These are phyloP conservation scores for Phanerochaete sordida DNA, from an alignment of 768 basidiomycete genomes.

Conservation along the genomic window DNA sequence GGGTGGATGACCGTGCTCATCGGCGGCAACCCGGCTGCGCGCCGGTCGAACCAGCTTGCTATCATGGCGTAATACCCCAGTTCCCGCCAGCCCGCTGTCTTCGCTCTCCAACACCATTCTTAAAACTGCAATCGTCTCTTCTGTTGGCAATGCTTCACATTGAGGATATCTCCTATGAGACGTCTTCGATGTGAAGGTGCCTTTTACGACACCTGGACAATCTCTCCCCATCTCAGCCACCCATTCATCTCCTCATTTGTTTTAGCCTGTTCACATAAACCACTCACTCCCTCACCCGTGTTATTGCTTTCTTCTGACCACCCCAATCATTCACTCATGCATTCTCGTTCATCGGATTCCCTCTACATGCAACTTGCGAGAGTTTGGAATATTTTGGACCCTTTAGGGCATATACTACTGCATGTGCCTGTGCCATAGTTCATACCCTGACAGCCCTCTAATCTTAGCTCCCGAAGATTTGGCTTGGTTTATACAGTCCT, in stretches of 20 bases:
- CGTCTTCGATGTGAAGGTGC: neutral
- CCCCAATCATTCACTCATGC: neutral
- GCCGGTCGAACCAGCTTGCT: neutral
- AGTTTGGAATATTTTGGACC: neutral
- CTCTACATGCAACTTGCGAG: neutral
- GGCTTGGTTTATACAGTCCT: neutral
- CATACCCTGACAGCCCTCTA: neutral
- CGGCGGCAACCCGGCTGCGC: constrained; percentile 12
- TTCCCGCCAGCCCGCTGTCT: neutral
- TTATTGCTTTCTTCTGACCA: neutral
- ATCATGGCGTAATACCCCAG: neutral
- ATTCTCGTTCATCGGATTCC: neutral
- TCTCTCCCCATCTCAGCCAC: neutral
- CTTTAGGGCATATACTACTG: neutral
- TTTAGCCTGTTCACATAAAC: neutral
- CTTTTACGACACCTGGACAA: neutral
- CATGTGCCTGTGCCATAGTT: neutral
- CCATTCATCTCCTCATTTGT: neutral
- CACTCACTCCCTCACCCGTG: neutral
- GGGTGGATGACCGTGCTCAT: constrained; percentile 70
- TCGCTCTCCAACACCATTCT: neutral
- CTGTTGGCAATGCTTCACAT: too few relatives aligned
- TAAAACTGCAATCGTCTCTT: neutral
- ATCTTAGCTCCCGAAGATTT: neutral
- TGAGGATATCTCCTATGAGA: too few relatives aligned